These are phyloP conservation scores for Berberis vulgaris DNA, from an alignment of 164 flowering plant genomes.

Conservation along the genomic window DNA sequence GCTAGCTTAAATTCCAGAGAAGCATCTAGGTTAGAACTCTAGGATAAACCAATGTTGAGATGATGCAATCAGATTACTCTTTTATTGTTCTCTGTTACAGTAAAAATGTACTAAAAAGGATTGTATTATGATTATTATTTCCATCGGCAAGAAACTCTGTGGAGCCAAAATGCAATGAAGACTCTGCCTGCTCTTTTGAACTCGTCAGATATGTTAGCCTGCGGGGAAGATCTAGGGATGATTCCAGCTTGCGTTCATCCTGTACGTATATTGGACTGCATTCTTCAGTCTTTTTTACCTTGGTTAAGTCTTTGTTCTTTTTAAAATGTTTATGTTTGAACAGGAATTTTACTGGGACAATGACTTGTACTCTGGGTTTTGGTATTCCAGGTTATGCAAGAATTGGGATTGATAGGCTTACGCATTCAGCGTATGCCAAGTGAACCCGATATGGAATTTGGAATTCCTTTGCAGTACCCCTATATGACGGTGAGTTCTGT, in stretches of 20 bases:
- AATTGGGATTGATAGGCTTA: constrained; percentile 80
- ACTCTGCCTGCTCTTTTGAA: constrained; percentile 86
- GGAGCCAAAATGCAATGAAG: constrained; percentile 91
- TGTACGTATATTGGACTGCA: constrained; percentile 31
- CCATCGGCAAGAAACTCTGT: constrained; percentile 83
- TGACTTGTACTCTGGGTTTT: constrained; percentile 5
- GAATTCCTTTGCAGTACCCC: constrained; percentile 82
- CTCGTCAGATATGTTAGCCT: constrained; percentile 96
- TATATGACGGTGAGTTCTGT: constrained; percentile 81
- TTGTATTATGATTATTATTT: constrained; percentile 90
- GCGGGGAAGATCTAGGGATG: constrained; percentile 98
- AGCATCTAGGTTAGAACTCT: no score
- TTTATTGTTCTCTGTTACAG: constrained; percentile 29
- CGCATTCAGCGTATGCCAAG: constrained; percentile 99
- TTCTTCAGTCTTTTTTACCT: not conserved
- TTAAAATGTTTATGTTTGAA: not conserved
- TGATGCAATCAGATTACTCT: no score
- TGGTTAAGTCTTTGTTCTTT: not conserved
- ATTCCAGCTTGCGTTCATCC: constrained; percentile 97
- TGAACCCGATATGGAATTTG: constrained; percentile 85
- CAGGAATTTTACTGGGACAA: not conserved
- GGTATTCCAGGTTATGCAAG: constrained; percentile 85
- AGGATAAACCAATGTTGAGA: no score
- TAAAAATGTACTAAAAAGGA: constrained; percentile 72
- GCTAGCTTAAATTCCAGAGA: no score